Evolutionary conservation across 495 filamentous ascomycete genomes (phyloP).

Genomic region (Pseudotulostoma volvatum): DNA sequence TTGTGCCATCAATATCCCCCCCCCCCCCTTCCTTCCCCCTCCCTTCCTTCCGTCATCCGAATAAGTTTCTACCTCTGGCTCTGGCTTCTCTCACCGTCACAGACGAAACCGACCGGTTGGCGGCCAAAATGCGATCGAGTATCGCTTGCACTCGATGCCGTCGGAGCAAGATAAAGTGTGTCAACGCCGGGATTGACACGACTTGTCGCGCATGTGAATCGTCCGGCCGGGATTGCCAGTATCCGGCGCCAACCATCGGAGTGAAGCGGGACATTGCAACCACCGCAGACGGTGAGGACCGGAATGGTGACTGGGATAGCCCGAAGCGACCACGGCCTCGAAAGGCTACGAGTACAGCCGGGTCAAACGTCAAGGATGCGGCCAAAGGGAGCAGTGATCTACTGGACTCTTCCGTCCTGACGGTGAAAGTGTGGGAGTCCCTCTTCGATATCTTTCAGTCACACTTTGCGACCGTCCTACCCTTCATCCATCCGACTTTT

Average conservation of each 20-base stretch:
- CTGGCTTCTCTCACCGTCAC: not conserved
- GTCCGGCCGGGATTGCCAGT: conserved; percentile 60
- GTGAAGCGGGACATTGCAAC: conserved; percentile 41
- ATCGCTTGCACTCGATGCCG: conserved; percentile 68
- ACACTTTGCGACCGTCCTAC: conserved; percentile 67
- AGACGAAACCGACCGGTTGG: not conserved
- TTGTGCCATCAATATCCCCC: too few species aligned
- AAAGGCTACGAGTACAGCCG: conserved; percentile 28
- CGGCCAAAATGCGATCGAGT: conserved; percentile 47
- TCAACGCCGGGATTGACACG: conserved; percentile 59
- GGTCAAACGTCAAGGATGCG: conserved; percentile 14
- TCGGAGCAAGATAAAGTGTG: conserved; percentile 70
- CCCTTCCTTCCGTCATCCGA: too few species aligned
- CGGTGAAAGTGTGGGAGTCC: conserved; percentile 50
- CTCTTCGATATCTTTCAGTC: conserved; percentile 68
- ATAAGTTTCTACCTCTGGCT: too few species aligned
- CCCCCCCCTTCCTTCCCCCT: too few species aligned
- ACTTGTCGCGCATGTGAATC: conserved; percentile 65
- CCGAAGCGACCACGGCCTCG: conserved; percentile 40
- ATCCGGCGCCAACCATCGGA: conserved; percentile 46
- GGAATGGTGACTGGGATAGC: conserved; percentile 41
- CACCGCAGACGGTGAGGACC: conserved; percentile 34
- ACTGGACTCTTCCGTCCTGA: conserved; percentile 38
- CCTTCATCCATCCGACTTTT: conserved; percentile 70
- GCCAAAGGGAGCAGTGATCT: conserved; percentile 22